Evolutionary conservation across 1,284 basidiomycete species (phyloP).

Genomic region (Ceratobasidium sp.): DNA sequence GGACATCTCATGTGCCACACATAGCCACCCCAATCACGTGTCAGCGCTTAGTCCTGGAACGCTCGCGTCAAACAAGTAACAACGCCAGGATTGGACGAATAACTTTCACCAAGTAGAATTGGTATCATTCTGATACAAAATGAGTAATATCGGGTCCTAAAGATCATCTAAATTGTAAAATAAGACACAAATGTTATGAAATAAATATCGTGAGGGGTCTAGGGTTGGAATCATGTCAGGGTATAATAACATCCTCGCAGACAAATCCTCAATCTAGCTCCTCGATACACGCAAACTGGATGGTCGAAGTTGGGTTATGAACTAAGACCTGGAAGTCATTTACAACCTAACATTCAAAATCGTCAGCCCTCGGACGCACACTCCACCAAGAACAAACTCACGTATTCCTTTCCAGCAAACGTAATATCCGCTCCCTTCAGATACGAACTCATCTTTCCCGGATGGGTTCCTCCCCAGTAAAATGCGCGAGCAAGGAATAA

Average conservation of each 20-base stretch:
- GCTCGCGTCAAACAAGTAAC: no score
- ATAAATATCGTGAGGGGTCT: not conserved
- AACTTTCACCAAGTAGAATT: no score
- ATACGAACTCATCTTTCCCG: conserved; percentile 32
- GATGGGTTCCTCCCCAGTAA: conserved; percentile 42
- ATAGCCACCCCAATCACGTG: no score
- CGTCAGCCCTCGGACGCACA: not conserved
- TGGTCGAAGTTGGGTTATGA: not conserved
- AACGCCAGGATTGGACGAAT: no score
- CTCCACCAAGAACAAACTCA: not conserved
- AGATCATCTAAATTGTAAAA: not conserved
- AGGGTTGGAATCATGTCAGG: not conserved
- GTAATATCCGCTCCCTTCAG: conserved; percentile 43
- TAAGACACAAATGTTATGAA: not conserved
- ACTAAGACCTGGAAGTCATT: conserved; percentile 44
- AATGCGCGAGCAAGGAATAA: conserved; percentile 36
- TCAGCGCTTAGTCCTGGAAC: no score
- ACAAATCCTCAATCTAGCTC: not conserved
- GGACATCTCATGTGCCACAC: no score
- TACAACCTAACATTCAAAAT: conserved; percentile 10
- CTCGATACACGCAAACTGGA: not conserved
- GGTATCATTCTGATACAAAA: no score
- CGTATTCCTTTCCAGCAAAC: conserved; percentile 41
- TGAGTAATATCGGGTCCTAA: no score
- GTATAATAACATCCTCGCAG: not conserved